Conservation (phyloP, 768 basidiomycete genomes). For the Termitomyces titanicus region DNA sequence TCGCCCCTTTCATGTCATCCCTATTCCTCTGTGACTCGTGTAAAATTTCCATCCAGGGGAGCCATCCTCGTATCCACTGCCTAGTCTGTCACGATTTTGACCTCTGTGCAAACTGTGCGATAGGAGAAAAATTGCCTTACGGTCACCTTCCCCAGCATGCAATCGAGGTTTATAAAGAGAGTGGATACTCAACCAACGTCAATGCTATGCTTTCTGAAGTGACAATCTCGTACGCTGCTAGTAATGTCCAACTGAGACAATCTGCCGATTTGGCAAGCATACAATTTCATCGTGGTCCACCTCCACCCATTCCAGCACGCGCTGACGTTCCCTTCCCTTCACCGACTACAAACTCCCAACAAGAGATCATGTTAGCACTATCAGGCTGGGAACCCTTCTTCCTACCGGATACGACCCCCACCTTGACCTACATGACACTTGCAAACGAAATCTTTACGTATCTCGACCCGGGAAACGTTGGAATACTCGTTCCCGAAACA, state of each 20-base stretch:
- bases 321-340: not conserved
- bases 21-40: conserved; percentile 13
- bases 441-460: conserved; percentile 14
- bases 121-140: conserved; percentile 8
- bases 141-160: conserved; percentile 6
- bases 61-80: conserved; percentile 9
- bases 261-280: not conserved
- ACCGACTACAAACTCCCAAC: not conserved
- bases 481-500: conserved; percentile 9
- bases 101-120: conserved; percentile 11
- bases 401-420: conserved; percentile 8
- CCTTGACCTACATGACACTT: conserved; percentile 10
- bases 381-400: conserved; percentile 14
- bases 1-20: no score
- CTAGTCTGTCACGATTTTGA: conserved; percentile 9
- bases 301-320: not conserved
- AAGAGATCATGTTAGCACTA: not conserved
- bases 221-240: not conserved
- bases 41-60: not conserved
- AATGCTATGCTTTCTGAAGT: conserved; percentile 7
- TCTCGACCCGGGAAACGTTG: conserved; percentile 10
- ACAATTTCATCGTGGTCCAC: not conserved
- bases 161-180: conserved; percentile 11
- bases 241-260: not conserved
- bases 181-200: not conserved